Evolutionary conservation across 2,329 filamentous ascomycete genomes (phyloP).

Genomic region (Didymella sp.): DNA sequence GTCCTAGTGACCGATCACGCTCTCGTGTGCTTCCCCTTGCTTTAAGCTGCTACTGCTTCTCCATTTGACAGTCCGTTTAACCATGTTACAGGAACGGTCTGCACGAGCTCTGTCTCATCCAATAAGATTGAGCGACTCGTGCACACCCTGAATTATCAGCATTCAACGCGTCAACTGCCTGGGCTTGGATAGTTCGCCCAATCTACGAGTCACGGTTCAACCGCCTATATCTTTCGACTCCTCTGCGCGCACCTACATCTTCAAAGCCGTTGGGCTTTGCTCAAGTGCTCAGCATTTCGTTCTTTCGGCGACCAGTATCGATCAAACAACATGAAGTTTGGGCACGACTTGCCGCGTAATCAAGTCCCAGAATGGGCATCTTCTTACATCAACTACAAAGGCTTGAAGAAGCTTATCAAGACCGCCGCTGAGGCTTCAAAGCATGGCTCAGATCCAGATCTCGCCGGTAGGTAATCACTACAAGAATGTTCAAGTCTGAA

Average conservation of each 20-base stretch:
- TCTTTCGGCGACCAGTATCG: conserved; percentile 2
- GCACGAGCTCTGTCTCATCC: conserved; percentile 35
- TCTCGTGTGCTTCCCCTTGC: conserved; percentile 42
- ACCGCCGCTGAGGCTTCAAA: conserved; percentile 70
- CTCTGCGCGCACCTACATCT: conserved; percentile 13
- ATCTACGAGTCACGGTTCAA: conserved; percentile 19
- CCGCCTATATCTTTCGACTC: conserved; percentile 21
- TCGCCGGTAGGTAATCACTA: conserved; percentile 75
- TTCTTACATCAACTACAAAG: conserved; percentile 88
- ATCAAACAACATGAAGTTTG: conserved; percentile 54
- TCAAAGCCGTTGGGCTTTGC: conserved; percentile 9
- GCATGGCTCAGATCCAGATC: conserved; percentile 77
- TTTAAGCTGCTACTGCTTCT: conserved; percentile 34
- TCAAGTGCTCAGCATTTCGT: not conserved
- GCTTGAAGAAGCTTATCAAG: conserved; percentile 95
- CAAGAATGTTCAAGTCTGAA: not conserved
- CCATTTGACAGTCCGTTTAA: conserved; percentile 42
- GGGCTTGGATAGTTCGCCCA: conserved; percentile 25
- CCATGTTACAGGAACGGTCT: conserved; percentile 43
- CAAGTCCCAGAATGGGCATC: conserved; percentile 88
- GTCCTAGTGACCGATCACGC: conserved; percentile 30
- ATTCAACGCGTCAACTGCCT: conserved; percentile 30
- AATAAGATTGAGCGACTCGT: conserved; percentile 41
- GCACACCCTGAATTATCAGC: conserved; percentile 31
- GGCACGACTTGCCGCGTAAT: conserved; percentile 72